These are phyloP conservation scores for Leptographium procerum DNA, from an alignment of 2,329 filamentous ascomycete species.

Conservation along the genomic window DNA sequence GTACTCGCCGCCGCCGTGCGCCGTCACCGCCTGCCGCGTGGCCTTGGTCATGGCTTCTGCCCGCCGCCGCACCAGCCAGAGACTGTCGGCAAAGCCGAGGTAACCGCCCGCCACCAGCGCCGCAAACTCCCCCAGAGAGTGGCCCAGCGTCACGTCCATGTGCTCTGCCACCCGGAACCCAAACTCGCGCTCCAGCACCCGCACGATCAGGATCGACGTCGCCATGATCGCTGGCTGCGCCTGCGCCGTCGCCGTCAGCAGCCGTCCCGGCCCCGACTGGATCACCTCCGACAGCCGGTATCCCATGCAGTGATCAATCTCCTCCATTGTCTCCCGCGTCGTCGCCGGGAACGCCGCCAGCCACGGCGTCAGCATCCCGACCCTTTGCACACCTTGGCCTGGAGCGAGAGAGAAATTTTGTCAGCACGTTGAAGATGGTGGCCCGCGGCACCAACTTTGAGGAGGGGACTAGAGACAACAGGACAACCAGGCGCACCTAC, in stretches of 20 bases:
- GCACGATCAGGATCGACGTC: conserved; percentile 79
- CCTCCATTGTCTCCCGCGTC: conserved; percentile 64
- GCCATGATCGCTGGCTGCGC: conserved; percentile 96
- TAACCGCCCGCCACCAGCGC: conserved; percentile 79
- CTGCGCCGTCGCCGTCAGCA: conserved; percentile 71
- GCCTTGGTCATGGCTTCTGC: conserved; percentile 77
- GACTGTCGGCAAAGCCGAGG: conserved; percentile 63
- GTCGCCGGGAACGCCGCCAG: conserved; percentile 74
- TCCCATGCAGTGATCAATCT: conserved; percentile 70
- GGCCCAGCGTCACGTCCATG: conserved; percentile 75
- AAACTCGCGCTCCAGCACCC: conserved; percentile 77
- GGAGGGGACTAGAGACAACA: background rate
- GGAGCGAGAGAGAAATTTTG: conserved; percentile 2
- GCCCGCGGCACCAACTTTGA: too few species aligned
- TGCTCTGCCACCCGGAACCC: conserved; percentile 59
- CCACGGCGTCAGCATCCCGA: conserved; percentile 82
- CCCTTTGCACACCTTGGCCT: conserved; percentile 83
- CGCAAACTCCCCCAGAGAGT: conserved; percentile 88
- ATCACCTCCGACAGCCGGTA: conserved; percentile 70
- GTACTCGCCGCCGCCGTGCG: conserved; percentile 65
- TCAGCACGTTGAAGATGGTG: background rate
- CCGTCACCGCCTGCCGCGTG: conserved; percentile 51
- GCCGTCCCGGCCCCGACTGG: conserved; percentile 63
- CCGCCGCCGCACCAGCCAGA: conserved; percentile 64
- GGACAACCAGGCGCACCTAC: conserved; percentile 22